Evolutionary conservation across 495 filamentous ascomycete genomes (phyloP).

Genomic region (Hamigera avellanea): DNA sequence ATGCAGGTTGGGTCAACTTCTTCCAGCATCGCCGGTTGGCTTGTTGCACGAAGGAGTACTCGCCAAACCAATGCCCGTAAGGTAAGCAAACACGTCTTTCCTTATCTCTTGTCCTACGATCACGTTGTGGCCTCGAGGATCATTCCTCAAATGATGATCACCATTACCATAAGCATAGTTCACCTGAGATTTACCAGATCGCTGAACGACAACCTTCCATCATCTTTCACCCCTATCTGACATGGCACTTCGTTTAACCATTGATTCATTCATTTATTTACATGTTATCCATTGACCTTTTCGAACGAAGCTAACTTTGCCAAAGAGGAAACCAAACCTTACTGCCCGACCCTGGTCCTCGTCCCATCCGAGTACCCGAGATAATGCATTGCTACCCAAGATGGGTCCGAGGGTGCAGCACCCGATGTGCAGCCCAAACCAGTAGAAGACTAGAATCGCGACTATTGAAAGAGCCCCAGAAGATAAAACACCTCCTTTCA

Average conservation of each 20-base stretch:
- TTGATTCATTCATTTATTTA: background rate
- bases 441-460: background rate
- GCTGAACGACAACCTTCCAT: slow-evolving; percentile 37
- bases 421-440: background rate
- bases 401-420: slow-evolving; percentile 3
- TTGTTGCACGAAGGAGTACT: too few relatives aligned
- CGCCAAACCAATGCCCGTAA: too few relatives aligned
- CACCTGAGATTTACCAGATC: slow-evolving; percentile 38
- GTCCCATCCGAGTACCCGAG: too few relatives aligned
- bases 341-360: background rate
- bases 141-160: slow-evolving; percentile 28
- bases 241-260: slow-evolving; percentile 2
- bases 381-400: slow-evolving; percentile 36
- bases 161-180: slow-evolving; percentile 38
- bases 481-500: background rate
- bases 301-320: background rate
- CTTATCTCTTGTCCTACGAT: slow-evolving; percentile 1
- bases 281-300: too few relatives aligned
- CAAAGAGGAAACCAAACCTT: background rate
- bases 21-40: too few relatives aligned
- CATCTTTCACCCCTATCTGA: slow-evolving; percentile 38
- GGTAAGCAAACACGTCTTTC: slow-evolving; percentile 3
- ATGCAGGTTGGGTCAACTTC: too few relatives aligned
- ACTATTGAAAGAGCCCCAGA: background rate
- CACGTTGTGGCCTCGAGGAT: too few relatives aligned